These are phyloP conservation scores for Yamadazyma spencermartinsiae DNA, from an alignment of 1,139 yeast species.

Conservation along the genomic window DNA sequence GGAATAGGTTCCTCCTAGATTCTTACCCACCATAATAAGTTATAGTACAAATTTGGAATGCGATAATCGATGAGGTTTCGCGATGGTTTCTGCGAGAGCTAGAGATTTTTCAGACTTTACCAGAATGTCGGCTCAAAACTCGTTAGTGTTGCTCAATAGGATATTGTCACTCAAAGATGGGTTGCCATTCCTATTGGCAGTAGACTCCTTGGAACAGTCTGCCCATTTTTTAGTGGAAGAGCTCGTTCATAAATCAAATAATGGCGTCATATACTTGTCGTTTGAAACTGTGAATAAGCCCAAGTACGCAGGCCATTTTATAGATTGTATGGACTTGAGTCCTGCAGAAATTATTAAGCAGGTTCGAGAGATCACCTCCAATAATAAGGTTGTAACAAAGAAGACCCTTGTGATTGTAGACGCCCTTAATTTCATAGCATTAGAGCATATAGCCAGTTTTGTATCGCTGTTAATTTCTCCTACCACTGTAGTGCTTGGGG, in stretches of 20 bases:
- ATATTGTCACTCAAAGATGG: constrained; percentile 66
- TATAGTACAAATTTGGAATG: not conserved
- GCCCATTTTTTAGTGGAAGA: constrained; percentile 58
- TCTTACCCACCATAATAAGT: constrained; percentile 8
- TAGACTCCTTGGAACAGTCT: constrained; percentile 73
- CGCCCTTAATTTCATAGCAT: constrained; percentile 60
- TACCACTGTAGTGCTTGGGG: constrained; percentile 54
- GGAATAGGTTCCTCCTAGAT: constrained; percentile 31
- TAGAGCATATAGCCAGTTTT: constrained; percentile 50
- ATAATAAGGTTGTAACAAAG: constrained; percentile 7
- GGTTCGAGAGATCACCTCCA: constrained; percentile 16
- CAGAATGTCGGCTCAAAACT: constrained; percentile 48
- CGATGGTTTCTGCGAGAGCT: constrained; percentile 7
- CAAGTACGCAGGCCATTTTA: constrained; percentile 44
- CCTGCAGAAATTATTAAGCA: constrained; percentile 23
- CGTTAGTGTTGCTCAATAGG: constrained; percentile 60
- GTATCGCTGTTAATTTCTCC: constrained; percentile 59
- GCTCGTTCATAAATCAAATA: constrained; percentile 38
- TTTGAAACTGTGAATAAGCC: constrained; percentile 64
- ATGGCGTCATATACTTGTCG: constrained; percentile 47
- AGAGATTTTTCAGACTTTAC: not conserved
- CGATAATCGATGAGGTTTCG: constrained; percentile 3
- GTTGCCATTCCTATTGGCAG: constrained; percentile 68
- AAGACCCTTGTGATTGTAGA: constrained; percentile 58
- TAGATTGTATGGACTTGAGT: constrained; percentile 43